Evolutionary conservation across 495 filamentous ascomycete genomes (phyloP).

Genomic region (Coniosporium apollinis): DNA sequence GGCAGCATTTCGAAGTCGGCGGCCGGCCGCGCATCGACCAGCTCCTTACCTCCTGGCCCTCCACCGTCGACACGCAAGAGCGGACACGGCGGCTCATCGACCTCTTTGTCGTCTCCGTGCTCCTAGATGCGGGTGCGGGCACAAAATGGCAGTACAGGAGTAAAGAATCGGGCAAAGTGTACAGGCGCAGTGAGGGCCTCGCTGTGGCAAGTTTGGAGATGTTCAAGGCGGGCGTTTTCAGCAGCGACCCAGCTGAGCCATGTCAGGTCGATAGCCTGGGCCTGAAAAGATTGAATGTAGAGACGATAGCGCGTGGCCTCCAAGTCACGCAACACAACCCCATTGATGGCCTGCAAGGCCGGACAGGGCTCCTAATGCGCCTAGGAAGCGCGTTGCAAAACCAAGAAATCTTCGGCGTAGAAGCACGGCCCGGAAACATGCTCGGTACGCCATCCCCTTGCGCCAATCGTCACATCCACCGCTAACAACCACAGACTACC

Average conservation of each 20-base stretch:
- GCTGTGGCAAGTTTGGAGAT: constrained; percentile 92
- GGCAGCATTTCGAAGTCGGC: constrained; percentile 86
- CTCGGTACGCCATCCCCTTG: constrained; percentile 43
- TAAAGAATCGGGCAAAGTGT: constrained; percentile 71
- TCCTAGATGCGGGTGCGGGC: constrained; percentile 77
- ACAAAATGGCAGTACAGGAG: constrained; percentile 78
- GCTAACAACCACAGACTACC: constrained; percentile 47
- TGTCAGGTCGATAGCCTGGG: constrained; percentile 79
- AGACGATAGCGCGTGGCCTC: constrained; percentile 59
- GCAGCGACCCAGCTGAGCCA: constrained; percentile 61
- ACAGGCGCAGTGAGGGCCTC: constrained; percentile 76
- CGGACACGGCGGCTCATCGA: constrained; percentile 63
- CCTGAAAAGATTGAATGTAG: constrained; percentile 55
- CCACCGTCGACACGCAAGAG: constrained; percentile 48
- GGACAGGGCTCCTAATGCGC: constrained; percentile 61
- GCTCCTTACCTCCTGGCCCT: constrained; percentile 50
- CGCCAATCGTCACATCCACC: not conserved
- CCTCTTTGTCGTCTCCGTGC: constrained; percentile 76
- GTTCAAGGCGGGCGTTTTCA: constrained; percentile 93
- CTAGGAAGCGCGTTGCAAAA: constrained; percentile 65
- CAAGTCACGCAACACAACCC: constrained; percentile 69
- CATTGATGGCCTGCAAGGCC: constrained; percentile 77
- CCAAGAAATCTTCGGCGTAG: constrained; percentile 68
- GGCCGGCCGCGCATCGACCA: constrained; percentile 55
- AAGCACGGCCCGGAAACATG: constrained; percentile 84